Evolutionary conservation across 164 flowering plant genomes (phyloP).

Genomic region (Dillenia suffruticosa): DNA sequence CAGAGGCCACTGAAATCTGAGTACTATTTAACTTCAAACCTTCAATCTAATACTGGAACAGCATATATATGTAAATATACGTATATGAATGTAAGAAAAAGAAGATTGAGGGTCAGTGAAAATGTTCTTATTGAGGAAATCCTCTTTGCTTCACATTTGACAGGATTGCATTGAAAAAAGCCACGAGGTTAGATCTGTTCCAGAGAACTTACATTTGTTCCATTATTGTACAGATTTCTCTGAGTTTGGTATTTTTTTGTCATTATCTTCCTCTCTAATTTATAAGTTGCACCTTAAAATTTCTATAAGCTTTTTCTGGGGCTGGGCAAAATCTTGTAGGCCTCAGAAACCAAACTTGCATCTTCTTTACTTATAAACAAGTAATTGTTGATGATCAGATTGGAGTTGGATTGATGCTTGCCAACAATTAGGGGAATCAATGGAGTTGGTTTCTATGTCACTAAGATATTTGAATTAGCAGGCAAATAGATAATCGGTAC

Average conservation of each 20-base stretch:
- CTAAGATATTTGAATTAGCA: constrained; percentile 63
- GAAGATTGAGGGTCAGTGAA: background rate
- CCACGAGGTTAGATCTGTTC: constrained; percentile 58
- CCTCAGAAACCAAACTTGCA: background rate
- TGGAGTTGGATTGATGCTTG: constrained; percentile 78
- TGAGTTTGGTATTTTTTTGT: too few species aligned
- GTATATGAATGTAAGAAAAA: background rate
- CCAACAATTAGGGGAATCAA: constrained; percentile 90
- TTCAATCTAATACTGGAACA: background rate
- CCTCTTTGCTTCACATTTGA: background rate
- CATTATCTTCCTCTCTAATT: too few species aligned
- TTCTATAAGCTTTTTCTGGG: too few species aligned
- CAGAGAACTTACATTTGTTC: too few species aligned
- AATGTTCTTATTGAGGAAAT: constrained; percentile 3
- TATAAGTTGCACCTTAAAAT: background rate
- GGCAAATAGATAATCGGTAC: background rate
- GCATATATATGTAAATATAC: too few species aligned
- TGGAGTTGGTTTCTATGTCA: constrained; percentile 63
- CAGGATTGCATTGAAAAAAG: constrained; percentile 80
- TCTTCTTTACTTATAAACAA: too few species aligned
- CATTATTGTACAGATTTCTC: constrained; percentile 41
- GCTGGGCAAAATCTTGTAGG: too few species aligned
- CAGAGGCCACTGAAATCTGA: constrained; percentile 71
- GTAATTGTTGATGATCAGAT: constrained; percentile 66
- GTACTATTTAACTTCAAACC: constrained; percentile 16